A percentile compares a stretch with the other conserved stretches of the same genome.
These are phyloP conservation scores for Haberlea rhodopensis DNA, from an alignment of 257 asterid species.

Conservation along the genomic window DNA sequence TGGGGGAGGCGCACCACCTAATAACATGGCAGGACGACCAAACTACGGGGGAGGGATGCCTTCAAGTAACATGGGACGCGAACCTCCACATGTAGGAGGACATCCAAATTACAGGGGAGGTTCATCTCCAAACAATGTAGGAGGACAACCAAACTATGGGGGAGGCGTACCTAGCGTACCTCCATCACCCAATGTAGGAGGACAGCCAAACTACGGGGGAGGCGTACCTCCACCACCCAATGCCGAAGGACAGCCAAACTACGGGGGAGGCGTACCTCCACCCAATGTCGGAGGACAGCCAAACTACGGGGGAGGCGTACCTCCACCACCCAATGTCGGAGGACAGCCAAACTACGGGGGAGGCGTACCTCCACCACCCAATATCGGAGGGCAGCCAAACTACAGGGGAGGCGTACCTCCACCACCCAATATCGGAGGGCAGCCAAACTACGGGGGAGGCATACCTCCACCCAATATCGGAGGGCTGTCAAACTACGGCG, in stretches of 20 bases:
- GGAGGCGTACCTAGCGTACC: conserved; percentile 32
- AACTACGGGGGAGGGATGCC: conserved; percentile 32
- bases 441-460: neutral
- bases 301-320: too few species aligned
- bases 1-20: conserved; percentile 26
- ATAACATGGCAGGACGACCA: conserved; percentile 33
- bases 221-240: neutral
- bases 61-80: conserved; percentile 18
- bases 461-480: conserved; percentile 21
- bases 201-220: neutral
- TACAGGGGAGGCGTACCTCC: too few species aligned
- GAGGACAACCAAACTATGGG: conserved; percentile 32
- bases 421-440: neutral
- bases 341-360: too few species aligned
- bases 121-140: conserved; percentile 2
- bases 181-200: conserved; percentile 12
- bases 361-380: too few species aligned
- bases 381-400: too few species aligned
- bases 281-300: too few species aligned
- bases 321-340: too few species aligned
- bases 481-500: conserved; percentile 29
- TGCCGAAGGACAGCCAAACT: too few species aligned
- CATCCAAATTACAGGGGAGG: too few species aligned
- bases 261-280: too few species aligned
- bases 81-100: neutral